Evolutionary conservation across 1,284 basidiomycete genomes (phyloP).

Genomic region (Puccinia coronata): DNA sequence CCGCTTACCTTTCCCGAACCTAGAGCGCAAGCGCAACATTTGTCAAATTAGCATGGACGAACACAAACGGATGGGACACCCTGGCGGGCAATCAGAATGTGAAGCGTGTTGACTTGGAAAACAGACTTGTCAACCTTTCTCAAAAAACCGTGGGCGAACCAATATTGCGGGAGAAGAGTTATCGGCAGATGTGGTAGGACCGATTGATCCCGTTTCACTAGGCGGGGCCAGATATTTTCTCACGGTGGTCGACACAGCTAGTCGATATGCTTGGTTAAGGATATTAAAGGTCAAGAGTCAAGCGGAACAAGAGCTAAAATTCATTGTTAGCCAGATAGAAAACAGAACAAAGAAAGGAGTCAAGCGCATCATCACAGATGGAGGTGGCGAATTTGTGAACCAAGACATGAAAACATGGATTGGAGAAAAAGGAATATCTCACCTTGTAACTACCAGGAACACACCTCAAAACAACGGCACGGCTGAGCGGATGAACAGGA

Average conservation of each 20-base stretch:
- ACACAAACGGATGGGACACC: constrained; percentile 27
- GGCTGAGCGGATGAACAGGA: constrained; percentile 22
- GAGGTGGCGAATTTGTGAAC: constrained; percentile 34
- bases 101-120: constrained; percentile 33
- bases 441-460: constrained; percentile 24
- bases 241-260: constrained; percentile 28
- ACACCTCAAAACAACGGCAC: constrained; percentile 44
- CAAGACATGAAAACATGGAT: constrained; percentile 8
- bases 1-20: constrained; percentile 10
- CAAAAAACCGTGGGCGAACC: constrained; percentile 4
- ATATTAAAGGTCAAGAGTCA: constrained; percentile 22
- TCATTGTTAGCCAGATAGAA: not conserved
- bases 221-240: constrained; percentile 37
- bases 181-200: constrained; percentile 34
- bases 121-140: constrained; percentile 12
- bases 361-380: no score
- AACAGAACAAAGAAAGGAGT: not conserved
- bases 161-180: constrained; percentile 10
- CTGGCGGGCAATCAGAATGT: constrained; percentile 16
- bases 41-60: constrained; percentile 11
- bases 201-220: constrained; percentile 29
- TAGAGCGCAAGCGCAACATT: constrained; percentile 1
- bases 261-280: constrained; percentile 24
- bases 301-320: not conserved
- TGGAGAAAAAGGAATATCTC: constrained; percentile 20